These are phyloP conservation scores for Eremothecium cymbalariae DNA, from an alignment of 1,139 yeast species.

Conservation along the genomic window DNA sequence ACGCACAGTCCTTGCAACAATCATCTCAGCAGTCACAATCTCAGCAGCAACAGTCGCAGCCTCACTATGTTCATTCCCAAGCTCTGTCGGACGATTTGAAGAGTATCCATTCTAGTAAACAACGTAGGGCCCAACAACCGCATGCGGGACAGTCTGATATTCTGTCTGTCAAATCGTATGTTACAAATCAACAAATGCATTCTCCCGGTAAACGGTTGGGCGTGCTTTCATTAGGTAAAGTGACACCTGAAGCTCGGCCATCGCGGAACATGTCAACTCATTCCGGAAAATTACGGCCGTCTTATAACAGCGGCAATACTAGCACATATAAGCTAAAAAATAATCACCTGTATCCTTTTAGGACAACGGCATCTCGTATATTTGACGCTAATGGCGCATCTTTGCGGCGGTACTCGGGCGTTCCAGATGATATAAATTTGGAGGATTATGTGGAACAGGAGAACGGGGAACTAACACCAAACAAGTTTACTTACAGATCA, in stretches of 20 bases:
- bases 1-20: slow-evolving; percentile 8
- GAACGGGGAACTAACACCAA: slow-evolving; percentile 40
- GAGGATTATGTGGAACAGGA: slow-evolving; percentile 46
- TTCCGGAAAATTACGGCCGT: slow-evolving; percentile 11
- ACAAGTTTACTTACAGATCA: slow-evolving; percentile 9
- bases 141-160: slow-evolving; percentile 14
- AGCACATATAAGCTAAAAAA: slow-evolving; percentile 19
- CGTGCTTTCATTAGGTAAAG: slow-evolving; percentile 16
- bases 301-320: slow-evolving; percentile 12
- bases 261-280: slow-evolving; percentile 10
- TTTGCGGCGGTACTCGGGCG: slow-evolving; percentile 62
- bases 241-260: slow-evolving; percentile 9
- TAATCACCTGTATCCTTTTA: slow-evolving; percentile 29
- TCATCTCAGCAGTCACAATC: slow-evolving; percentile 1
- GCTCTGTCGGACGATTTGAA: slow-evolving; percentile 16
- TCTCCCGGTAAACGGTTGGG: slow-evolving; percentile 27
- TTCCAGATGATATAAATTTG: slow-evolving; percentile 59
- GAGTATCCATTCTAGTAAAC: slow-evolving; percentile 18
- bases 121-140: slow-evolving; percentile 11
- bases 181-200: slow-evolving; percentile 16
- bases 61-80: not conserved
- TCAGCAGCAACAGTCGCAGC: slow-evolving; percentile 1
- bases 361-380: slow-evolving; percentile 64
- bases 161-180: slow-evolving; percentile 22
- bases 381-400: slow-evolving; percentile 67